Evolutionary conservation across 441 rosid species (phyloP), one percentile per base, ranked within the genome.

Genomic region (Euphorbia celastroides): DNA sequence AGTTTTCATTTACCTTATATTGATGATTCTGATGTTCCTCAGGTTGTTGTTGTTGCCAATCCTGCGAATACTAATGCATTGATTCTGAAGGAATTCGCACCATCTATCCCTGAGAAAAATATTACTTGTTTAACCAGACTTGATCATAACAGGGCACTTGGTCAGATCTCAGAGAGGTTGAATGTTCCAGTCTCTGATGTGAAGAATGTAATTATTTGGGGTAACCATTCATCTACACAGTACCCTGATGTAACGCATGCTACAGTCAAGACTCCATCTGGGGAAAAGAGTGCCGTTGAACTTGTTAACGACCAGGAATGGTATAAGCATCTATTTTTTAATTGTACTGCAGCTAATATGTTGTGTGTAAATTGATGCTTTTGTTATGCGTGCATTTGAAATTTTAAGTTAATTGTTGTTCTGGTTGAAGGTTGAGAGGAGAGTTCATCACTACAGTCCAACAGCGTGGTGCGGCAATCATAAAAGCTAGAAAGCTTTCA

Each of bases 41-140:
- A 85, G 93, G 90, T 92, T 44, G 69, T 90, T 10, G 88, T 90
- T 46, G 86, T 92, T 65, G 92, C 98, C 2, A 92, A 92, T 67
- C 98, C 98, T 2, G 93, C 96, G 22, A 92, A 92, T 76, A 90
- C 96, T 23, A 92, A 92, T 58, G 97, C 97, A 3, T 72, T 85
- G 27, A 80, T 90, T 42, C 77, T 88, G 74, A 92, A 90, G 71
- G 92, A 90, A 74, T 92, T 80, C 32, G 96, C 98, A 5, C 88
- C 97, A 57, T 92, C 96, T 2, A 85, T 92, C 70, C 92, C 87
- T 0, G 85, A 79, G 72, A 85, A 87, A 71, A 90, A 88, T 81
- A 86, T 92, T 62, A 86, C 92, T 16, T 89, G 98, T 64, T 79
- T 92, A 5, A 88, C 97, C 11, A 72, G 93, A 6, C 90, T 92